phyloP scores from a whole-genome alignment of 768 basidiomycete species.

The Hericium rajendrae region DNA sequence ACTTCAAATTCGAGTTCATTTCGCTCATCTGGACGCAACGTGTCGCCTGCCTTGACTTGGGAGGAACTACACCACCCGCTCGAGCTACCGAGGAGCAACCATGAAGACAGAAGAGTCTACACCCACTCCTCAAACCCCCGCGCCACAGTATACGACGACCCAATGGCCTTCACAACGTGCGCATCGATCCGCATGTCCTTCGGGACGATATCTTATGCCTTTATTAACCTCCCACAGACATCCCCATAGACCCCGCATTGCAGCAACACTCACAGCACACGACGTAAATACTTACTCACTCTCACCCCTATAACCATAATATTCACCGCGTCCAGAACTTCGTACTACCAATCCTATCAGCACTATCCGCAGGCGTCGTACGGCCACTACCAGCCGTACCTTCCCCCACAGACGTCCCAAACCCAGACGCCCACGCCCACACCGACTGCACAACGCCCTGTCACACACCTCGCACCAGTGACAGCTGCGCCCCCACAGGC shows the following conservation, averaged over 20 bases:
- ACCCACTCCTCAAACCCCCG: no score
- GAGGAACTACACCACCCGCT: no score
- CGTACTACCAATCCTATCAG: conserved; percentile 15
- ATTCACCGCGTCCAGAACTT: conserved; percentile 5
- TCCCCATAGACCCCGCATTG: conserved; percentile 15
- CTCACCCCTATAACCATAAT: neutral
- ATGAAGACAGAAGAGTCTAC: no score
- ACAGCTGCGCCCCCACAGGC: conserved; percentile 3
- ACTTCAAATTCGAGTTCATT: no score
- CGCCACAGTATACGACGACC: neutral
- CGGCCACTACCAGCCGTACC: conserved; percentile 23
- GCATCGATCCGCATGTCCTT: neutral
- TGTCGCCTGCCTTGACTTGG: no score
- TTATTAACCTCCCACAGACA: conserved; percentile 3
- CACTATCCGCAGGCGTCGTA: conserved; percentile 18
- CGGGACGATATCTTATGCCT: neutral
- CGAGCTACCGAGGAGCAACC: no score
- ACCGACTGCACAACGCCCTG: conserved; percentile 3
- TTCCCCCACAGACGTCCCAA: conserved; percentile 16
- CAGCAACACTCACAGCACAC: conserved; percentile 15
- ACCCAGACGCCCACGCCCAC: conserved; percentile 13
- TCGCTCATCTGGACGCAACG: no score
- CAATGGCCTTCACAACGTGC: neutral
- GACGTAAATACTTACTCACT: conserved; percentile 3
- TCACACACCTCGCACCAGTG: conserved; percentile 21